Base-by-base conservation (phyloP, 1,284 basidiomycete genomes). In the Ganoderma lucidum region DNA sequence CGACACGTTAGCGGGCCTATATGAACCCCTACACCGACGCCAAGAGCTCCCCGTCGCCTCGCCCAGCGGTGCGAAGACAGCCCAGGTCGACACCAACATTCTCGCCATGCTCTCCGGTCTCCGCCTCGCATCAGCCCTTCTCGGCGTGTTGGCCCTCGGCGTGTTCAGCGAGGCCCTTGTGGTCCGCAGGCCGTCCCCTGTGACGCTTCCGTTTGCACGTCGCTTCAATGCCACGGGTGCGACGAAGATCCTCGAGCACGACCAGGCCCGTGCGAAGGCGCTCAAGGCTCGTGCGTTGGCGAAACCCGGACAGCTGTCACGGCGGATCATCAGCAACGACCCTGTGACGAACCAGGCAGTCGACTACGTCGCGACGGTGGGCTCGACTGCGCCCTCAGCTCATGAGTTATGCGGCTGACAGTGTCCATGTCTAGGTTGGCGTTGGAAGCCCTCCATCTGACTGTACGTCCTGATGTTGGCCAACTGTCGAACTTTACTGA, bases 371-470 rank as follows among this genome's bases (percentile, higher is more conserved):
- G 72, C 76, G 0, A 73, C 69, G 12, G 78, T 78, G 45, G 55
- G 75, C 55, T 32, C 28, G 55, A 2, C 37, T 59, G 0, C 39
- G 10, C 3, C 6, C 62, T 3, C 39, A 32, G 14, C 32, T 1
- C 30, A 8, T 19, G 15, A 17, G 10, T 14, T 19, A 17, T 17
- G 6, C 1, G 5, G 15, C 30, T 56, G 30, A 56, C 14, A 35
- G 1, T 37, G 5, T 51, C 10, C 9, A 9, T 28, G 42, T 14
- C 14, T 35, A 78, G 76, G 75, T 78, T 19, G 74, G 72, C n/a
- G 73, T 79, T 23, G 78, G 78, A 0, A 73, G 45, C 39, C 77
- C 78, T 2, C 73, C 78, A 3, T 78, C 75, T 1, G 61, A 70
- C 6, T 79, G 78, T 76, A 48, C n/a, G 76, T 28, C 41, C 23